Conservation (phyloP, 2,329 filamentous ascomycete species). For the Phaeophleospora eucalypticola region DNA sequence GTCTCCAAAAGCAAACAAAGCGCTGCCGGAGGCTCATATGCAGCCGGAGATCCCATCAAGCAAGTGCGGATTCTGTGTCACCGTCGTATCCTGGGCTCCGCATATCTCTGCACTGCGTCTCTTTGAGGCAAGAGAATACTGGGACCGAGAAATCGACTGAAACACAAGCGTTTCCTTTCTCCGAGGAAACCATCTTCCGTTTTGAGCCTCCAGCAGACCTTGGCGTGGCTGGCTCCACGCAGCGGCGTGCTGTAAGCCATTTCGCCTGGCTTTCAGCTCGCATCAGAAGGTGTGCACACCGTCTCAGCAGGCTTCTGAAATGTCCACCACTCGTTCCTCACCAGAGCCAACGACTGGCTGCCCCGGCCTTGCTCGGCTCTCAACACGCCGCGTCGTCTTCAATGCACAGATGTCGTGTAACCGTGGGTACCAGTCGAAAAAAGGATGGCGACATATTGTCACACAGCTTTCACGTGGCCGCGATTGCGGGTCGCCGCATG, state of each 20-base stretch:
- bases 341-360: no score
- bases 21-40: neutral
- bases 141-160: no score
- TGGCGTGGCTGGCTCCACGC: no score
- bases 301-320: neutral
- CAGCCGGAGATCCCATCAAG: slow-evolving; percentile 7
- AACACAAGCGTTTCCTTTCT: no score
- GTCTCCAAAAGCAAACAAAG: neutral
- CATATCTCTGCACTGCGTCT: slow-evolving; percentile 15
- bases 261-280: neutral
- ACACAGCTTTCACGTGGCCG: neutral
- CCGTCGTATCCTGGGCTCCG: slow-evolving; percentile 11
- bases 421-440: neutral
- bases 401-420: neutral
- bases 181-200: no score
- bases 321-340: no score
- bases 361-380: neutral
- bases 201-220: no score
- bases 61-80: slow-evolving; percentile 14
- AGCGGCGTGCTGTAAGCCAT: neutral
- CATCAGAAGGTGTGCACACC: neutral
- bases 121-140: no score
- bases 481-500: neutral
- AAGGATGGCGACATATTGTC: neutral
- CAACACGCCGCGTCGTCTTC: neutral